Evolutionary conservation across 2,329 filamentous ascomycete species (phyloP).

Genomic region (Fusarium tjaetaba): DNA sequence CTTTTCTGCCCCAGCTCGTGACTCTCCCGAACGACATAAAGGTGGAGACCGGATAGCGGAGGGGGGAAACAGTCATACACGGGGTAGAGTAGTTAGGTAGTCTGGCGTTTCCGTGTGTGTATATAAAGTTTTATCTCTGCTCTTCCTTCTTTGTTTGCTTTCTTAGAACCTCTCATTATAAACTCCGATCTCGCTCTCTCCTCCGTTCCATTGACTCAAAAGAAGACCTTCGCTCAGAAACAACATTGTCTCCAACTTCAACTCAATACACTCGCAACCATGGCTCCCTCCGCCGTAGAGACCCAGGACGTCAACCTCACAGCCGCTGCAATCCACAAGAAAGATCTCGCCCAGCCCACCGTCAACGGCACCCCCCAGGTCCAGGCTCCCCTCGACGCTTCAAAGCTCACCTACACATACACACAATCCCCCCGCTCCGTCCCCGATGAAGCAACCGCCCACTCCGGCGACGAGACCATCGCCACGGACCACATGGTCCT

Average conservation of each 20-base stretch:
- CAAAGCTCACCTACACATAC: slow-evolving; percentile 66
- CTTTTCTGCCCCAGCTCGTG: slow-evolving; percentile 6
- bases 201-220: too few species aligned
- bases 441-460: slow-evolving; percentile 60
- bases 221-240: too few species aligned
- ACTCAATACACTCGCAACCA: not conserved
- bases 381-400: slow-evolving; percentile 69
- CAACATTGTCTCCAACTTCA: too few species aligned
- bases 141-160: not conserved
- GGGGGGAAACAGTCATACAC: not conserved
- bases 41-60: slow-evolving; percentile 15
- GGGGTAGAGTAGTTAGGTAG: not conserved
- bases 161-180: too few species aligned
- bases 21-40: not conserved
- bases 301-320: slow-evolving; percentile 62
- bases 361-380: slow-evolving; percentile 53
- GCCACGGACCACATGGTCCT: slow-evolving; percentile 92
- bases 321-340: slow-evolving; percentile 61
- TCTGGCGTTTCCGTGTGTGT: not conserved
- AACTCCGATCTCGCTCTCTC: slow-evolving; percentile 1
- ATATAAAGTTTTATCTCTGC: slow-evolving; percentile 15
- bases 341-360: slow-evolving; percentile 52
- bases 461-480: slow-evolving; percentile 61
- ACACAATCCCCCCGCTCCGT: slow-evolving; percentile 62
- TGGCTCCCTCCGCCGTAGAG: slow-evolving; percentile 61